Conservation (phyloP, 352 stramenopile genomes). For the Stramenopiles sp. region DNA sequence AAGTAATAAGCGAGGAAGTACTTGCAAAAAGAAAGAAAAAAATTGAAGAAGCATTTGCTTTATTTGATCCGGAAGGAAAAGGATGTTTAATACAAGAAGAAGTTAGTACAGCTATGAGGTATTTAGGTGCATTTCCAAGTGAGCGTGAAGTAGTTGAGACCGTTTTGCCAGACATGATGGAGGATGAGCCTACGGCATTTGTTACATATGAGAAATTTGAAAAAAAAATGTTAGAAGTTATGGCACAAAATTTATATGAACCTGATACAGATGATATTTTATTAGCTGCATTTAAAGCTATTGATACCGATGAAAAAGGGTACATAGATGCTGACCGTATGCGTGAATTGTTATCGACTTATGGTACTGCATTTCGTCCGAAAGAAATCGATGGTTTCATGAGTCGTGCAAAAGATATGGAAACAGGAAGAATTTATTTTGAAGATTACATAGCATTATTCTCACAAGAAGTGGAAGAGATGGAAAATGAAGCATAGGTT, state of each 20-base stretch:
- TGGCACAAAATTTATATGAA: constrained; percentile 61
- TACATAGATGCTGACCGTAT: constrained; percentile 68
- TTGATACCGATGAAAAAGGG: constrained; percentile 48
- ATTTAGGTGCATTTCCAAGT: constrained; percentile 59
- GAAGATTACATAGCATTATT: constrained; percentile 66
- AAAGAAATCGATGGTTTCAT: constrained; percentile 74
- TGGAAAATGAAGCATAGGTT: not conserved
- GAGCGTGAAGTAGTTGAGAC: constrained; percentile 71
- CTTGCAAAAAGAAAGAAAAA: constrained; percentile 19
- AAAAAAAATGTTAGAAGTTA: constrained; percentile 71
- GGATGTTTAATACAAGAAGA: constrained; percentile 64
- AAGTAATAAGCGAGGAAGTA: constrained; percentile 17
- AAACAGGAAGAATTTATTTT: constrained; percentile 66
- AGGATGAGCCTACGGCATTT: constrained; percentile 62
- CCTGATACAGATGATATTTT: constrained; percentile 59
- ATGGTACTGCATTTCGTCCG: constrained; percentile 60
- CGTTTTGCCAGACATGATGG: constrained; percentile 53
- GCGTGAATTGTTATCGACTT: constrained; percentile 56
- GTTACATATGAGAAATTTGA: constrained; percentile 69
- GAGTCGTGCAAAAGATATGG: constrained; percentile 43
- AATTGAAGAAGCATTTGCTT: constrained; percentile 55
- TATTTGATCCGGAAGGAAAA: constrained; percentile 76
- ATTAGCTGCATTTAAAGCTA: constrained; percentile 45
- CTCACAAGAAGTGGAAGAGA: constrained; percentile 28
- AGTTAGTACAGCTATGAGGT: constrained; percentile 67